A percentile compares a stretch with the other conserved stretches of the same genome.
phyloP scores from a whole-genome alignment of 2,329 filamentous ascomycete species.

The Aureobasidium sp. region DNA sequence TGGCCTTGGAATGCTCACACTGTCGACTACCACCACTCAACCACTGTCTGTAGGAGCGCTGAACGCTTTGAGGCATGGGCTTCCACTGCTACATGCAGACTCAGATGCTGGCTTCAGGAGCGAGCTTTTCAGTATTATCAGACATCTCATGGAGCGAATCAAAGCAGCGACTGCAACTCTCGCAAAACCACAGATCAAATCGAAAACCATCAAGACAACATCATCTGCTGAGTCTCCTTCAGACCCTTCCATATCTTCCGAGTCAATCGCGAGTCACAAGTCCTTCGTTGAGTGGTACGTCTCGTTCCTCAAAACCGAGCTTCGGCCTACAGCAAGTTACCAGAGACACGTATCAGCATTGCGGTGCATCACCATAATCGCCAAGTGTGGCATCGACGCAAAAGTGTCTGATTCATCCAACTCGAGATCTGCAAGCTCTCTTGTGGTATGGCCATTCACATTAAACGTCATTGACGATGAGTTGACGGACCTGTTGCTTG shows the following conservation, averaged over 20 bases:
- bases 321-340: slow-evolving; percentile 78
- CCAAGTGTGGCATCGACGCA: slow-evolving; percentile 61
- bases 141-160: slow-evolving; percentile 70
- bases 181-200: slow-evolving; percentile 18
- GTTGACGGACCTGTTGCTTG: slow-evolving; percentile 59
- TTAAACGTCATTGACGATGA: slow-evolving; percentile 37
- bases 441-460: slow-evolving; percentile 45
- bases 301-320: slow-evolving; percentile 62
- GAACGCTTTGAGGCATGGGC: slow-evolving; percentile 54
- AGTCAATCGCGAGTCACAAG: slow-evolving; percentile 43
- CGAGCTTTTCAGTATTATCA: slow-evolving; percentile 67
- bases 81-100: slow-evolving; percentile 71
- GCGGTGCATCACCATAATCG: slow-evolving; percentile 60
- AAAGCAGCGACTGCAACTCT: slow-evolving; percentile 58
- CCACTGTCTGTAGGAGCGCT: slow-evolving; percentile 61
- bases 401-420: slow-evolving; percentile 33
- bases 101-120: slow-evolving; percentile 80
- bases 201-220: slow-evolving; percentile 9
- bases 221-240: not conserved
- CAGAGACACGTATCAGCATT: slow-evolving; percentile 80
- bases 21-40: slow-evolving; percentile 66
- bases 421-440: slow-evolving; percentile 44
- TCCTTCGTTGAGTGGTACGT: slow-evolving; percentile 70
- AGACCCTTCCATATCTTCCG: slow-evolving; percentile 16
- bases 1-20: slow-evolving; percentile 73